Percentiles rank a stretch among this genome's conserved stretches.
phyloP scores from a whole-genome alignment of 441 rosid genomes.

The Iberis amara region DNA sequence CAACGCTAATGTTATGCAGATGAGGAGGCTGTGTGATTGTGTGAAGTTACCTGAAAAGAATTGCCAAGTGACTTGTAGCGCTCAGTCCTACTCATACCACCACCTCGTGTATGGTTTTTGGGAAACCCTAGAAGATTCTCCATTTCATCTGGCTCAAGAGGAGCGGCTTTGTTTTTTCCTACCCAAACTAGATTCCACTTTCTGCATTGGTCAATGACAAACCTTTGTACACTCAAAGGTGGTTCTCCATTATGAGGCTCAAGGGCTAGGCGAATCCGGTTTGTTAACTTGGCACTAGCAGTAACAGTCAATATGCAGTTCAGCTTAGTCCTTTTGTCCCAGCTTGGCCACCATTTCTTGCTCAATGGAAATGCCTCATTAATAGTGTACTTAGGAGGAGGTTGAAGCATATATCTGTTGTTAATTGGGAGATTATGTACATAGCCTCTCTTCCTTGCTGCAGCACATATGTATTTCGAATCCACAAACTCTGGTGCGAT shows the following conservation, averaged over 20 bases:
- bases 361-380: constrained; percentile 70
- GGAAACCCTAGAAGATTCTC: constrained; percentile 89
- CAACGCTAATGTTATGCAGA: background rate
- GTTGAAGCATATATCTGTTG: constrained; percentile 57
- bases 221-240: constrained; percentile 40
- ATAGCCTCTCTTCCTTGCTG: constrained; percentile 89
- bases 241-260: constrained; percentile 49
- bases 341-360: constrained; percentile 79
- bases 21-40: background rate
- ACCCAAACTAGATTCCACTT: constrained; percentile 97
- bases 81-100: constrained; percentile 71
- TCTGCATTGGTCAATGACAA: constrained; percentile 53
- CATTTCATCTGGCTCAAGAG: constrained; percentile 83
- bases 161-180: constrained; percentile 75
- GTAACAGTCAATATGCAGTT: constrained; percentile 67
- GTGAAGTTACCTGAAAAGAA: constrained; percentile 67
- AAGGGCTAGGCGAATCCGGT: constrained; percentile 56
- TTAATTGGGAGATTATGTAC: constrained; percentile 71
- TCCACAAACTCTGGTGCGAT: constrained; percentile 81
- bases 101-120: constrained; percentile 82
- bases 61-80: constrained; percentile 82
- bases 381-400: constrained; percentile 58
- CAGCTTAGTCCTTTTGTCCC: constrained; percentile 67
- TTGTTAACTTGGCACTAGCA: constrained; percentile 62
- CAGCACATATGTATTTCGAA: constrained; percentile 68